Evolutionary conservation across 2,329 filamentous ascomycete species (phyloP), one percentile per base, ranked within the genome.

Genomic region (Cucurbitaria berberidis): DNA sequence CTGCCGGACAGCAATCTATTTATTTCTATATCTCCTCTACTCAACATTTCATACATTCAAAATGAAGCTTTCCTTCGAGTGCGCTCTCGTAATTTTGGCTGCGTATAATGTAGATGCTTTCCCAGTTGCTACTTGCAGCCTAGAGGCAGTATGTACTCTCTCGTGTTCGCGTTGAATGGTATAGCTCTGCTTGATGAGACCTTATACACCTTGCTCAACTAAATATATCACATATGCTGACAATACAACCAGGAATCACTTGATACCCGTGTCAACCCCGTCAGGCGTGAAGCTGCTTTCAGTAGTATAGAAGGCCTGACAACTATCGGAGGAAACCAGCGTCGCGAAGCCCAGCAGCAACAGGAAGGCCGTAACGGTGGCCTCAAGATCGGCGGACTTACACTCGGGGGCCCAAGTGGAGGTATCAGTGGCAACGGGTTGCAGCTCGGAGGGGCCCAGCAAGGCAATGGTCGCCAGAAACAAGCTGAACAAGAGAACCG

Each of bases 341-440:
- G 43, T 38, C 53, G 43, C 15, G 34, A 48, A 27, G 46, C 38
- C 24, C 59, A 59, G 19, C 18, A 41, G 2, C 53, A 60, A 45
- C 30, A 45, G 19, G 46, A 45, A 29, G 53, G 57, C 22, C 59
- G 57, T 35, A 56, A 48, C 13, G 57, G 57, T 36, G 61, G 63
- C 44, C 51, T 71, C 16, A 55, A 48, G 15, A 66, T 72, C 19
- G 68, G 69, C 26, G 68, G 68, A 1, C 55, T 71, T 29, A 72
- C 68, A n/a, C 60, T 73, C 8, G 69, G 68, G 24, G 69, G 69
- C 4, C 30, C 62, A 19, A 61, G 55, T 22, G 69, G 70, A n/a
- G 69, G 69, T 7, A 69, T 69, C 22, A 60, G 52, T 15, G 62
- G 61, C 34, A 48, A 56, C 15, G 66, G 66, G 15, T 49, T 68